Evolutionary conservation across 176 grass and related monocot genomes (phyloP), one percentile per base, ranked within the genome.

Genomic region (Aegilops tauschii): DNA sequence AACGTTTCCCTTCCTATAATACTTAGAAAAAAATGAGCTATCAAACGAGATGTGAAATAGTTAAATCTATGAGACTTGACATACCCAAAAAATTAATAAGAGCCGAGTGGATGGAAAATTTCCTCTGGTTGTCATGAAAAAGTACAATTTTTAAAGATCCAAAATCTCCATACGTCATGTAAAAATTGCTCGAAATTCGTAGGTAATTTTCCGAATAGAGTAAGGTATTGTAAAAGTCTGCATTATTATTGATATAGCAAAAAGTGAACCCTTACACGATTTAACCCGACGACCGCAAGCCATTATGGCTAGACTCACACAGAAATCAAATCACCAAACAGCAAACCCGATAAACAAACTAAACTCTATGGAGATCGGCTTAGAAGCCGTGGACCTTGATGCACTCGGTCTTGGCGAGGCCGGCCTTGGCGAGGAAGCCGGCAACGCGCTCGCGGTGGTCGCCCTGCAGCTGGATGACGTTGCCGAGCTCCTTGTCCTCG

Each of bases 301-400:
- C 67, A 70, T 69, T 39, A n/a, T 70, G 68, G 17, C 68, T n/a
- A n/a, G 39, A 71, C 35, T 39, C 68, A 11, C 68, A 11, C 68
- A 5, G 8, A 42, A 70, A 70, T 12, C 4, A 39, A 70, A 70
- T n/a, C 69, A 13, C 69, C 5, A 23, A 42, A 25, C 36, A n/a
- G 34, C 4, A 40, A 40, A 72, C 35, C 37, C 54, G 18, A 58
- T 21, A 72, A 72, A 72, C 35, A 72, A 40, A 35, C 6, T 12
- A 18, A 68, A 72, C 1, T 23, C 9, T 70, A 18, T 52, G 13
- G 73, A 50, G 54, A 58, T 21, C 18, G 49, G 49, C 2, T n/a
- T 76, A 76, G 73, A 76, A 76, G 25, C 73, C 73, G 73, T 76
- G 73, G 73, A 76, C 44, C 44, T 76, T 76, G 73, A 76, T 76